Conservation (phyloP, 1,284 basidiomycete species). For the Ceratobasidium sp. region DNA sequence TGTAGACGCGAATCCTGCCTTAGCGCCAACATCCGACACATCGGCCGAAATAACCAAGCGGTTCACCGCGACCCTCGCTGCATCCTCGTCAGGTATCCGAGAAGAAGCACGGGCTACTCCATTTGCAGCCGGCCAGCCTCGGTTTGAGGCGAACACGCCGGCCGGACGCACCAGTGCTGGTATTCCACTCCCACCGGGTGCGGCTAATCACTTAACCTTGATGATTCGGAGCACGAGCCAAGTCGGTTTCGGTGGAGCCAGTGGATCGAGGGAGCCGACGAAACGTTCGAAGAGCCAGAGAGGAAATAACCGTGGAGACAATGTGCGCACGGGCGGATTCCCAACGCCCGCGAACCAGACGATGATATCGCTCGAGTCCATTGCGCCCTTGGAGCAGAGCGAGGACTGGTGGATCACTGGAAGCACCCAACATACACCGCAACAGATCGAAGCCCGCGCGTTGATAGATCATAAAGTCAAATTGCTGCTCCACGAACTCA, state of each 20-base stretch:
- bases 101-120: too few relatives aligned
- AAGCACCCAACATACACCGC: not conserved
- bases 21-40: too few relatives aligned
- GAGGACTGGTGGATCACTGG: constrained; percentile 80
- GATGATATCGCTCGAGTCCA: constrained; percentile 62
- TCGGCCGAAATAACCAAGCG: too few relatives aligned
- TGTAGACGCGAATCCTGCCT: too few relatives aligned
- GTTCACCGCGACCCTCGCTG: too few relatives aligned
- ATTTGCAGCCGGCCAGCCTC: constrained; percentile 70
- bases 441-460: constrained; percentile 54
- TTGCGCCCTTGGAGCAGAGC: constrained; percentile 78
- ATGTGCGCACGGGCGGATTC: too few relatives aligned
- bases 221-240: constrained; percentile 61
- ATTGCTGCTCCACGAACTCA: constrained; percentile 69
- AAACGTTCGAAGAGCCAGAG: too few relatives aligned
- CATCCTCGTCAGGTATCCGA: too few relatives aligned
- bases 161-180: constrained; percentile 54
- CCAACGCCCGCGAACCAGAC: too few relatives aligned
- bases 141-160: constrained; percentile 64
- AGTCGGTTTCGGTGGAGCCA: too few relatives aligned
- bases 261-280: too few relatives aligned
- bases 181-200: constrained; percentile 55
- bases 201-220: constrained; percentile 59
- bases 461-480: constrained; percentile 67
- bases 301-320: too few relatives aligned